These are phyloP conservation scores for Monilinia fructicola DNA, from an alignment of 2,329 filamentous ascomycete genomes.

Conservation along the genomic window DNA sequence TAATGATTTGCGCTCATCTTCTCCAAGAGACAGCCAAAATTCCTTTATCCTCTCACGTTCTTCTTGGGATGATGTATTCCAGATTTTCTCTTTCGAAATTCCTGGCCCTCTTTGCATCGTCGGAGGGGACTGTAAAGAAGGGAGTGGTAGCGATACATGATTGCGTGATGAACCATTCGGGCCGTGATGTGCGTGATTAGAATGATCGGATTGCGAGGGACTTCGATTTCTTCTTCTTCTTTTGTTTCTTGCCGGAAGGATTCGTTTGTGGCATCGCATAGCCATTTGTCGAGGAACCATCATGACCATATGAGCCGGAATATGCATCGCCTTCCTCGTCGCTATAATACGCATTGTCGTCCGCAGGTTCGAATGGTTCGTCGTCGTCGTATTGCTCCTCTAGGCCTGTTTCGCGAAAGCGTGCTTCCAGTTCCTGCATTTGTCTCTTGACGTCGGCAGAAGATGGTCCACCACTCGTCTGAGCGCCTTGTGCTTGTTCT, in stretches of 20 bases:
- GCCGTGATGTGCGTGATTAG: conserved; percentile 29
- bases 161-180: conserved; percentile 37
- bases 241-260: conserved; percentile 41
- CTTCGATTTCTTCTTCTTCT: conserved; percentile 45
- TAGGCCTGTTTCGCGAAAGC: conserved; percentile 36
- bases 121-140: conserved; percentile 42
- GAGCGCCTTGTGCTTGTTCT: conserved; percentile 32
- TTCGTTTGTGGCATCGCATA: conserved; percentile 35
- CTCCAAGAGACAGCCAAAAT: conserved; percentile 92
- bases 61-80: conserved; percentile 93
- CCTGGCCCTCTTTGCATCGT: conserved; percentile 43
- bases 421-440: conserved; percentile 37
- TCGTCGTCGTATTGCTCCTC: conserved; percentile 36
- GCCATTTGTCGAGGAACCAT: conserved; percentile 39
- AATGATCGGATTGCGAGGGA: conserved; percentile 29
- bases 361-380: conserved; percentile 46
- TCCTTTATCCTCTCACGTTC: conserved; percentile 97
- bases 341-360: conserved; percentile 57
- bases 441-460: conserved; percentile 29
- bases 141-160: conserved; percentile 39
- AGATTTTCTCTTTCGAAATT: conserved; percentile 73
- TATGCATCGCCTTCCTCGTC: conserved; percentile 50
- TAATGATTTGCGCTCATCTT: conserved; percentile 90
- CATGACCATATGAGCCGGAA: conserved; percentile 40
- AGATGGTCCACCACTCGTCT: conserved; percentile 32